Evolutionary conservation across 371 early-diverging fungal genomes (phyloP), one percentile per base, ranked within the genome.

Genomic region (Mucor circinelloides): DNA sequence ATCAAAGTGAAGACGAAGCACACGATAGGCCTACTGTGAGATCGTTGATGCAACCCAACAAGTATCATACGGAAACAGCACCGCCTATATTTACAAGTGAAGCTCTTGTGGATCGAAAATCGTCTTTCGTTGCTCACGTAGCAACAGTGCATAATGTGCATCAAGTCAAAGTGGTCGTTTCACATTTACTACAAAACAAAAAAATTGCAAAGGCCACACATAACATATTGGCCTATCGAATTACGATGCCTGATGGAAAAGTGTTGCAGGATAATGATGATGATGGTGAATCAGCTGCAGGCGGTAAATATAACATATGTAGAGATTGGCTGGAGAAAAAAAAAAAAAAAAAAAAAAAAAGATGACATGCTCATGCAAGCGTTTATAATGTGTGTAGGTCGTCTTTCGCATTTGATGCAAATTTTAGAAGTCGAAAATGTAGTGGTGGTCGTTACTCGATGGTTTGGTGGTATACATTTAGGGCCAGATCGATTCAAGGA

Each of bases 401-500:
- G 95, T n/a, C 67, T 95, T 15, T 67, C 89, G 34, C 91, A 93
- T 73, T 73, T 95, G 61, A 75, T 97, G 75, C 88, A 94, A 63
- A 84, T 93, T 15, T 64, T 92, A 36, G 89, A 90, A 21, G 89
- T 87, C 2, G 79, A 79, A 38, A 90, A 96, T 75, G 91, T 91
- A 0, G 82, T 93, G 9, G 96, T 95, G 2, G 88, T 96, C 0
- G 96, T 97, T 9, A 85, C 91, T 4, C 80, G 98, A 42, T 97
- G 95, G 95, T 97, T 90, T 76, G 97, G 98, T 6, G 98, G 97
- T 36, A 85, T 91, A 19, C 84, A 89, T 50, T 70, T 95, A 52
- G 94, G 94, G 0, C 91, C 93, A 2, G 93, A 90, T 73, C 82
- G 98, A 36, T 97, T 97, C 82, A 94, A 93, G 68, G 90, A 93